Evolutionary conservation across 179 eudicot genomes (phyloP), one percentile per base, ranked within the genome.

Genomic region (Amaranthus tricolor): DNA sequence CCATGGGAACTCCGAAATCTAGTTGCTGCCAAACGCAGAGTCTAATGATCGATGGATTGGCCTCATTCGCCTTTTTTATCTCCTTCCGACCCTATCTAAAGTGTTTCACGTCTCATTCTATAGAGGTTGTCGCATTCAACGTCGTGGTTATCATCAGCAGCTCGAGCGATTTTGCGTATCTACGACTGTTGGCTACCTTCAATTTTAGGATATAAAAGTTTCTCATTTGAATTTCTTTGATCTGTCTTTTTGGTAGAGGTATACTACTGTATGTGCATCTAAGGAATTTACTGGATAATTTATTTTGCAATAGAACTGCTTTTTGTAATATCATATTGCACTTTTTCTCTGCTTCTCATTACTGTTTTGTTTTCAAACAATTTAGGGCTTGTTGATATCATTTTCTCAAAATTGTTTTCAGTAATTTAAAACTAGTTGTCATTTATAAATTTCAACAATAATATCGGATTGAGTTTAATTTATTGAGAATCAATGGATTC

Each of bases 1-100:
- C 70, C 81, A 14, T 91, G 97, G 97, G 92, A 87, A 73, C 73
- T 73, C n/a, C 75, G 81, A 47, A 79, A 83, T 54, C 31, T 11
- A 13, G 72, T 47, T 11, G 63, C 50, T 5, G 48, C 72, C 10
- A 19, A 6, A 15, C 73, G 80, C 68, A 75, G 69, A 71, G 15
- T 47, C 66, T 78, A 71, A 68, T 67, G 52, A n/a, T n/a, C n/a
- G n/a, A n/a, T n/a, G n/a, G n/a, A n/a, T n/a, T n/a, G 17, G 52
- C 48, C 62, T 49, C 60, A 13, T 70, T 53, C 60, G 14, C 20
- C 48, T 24, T 68, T 48, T 54, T 49, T 31, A 49, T 16, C 51
- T 72, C 61, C 7, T 71, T 2, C 68, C 54, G 81, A 78, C 69
- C 49, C 56, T 68, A 72, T 50, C 16, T 66, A 16, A 21, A 68